A percentile compares a stretch with the other conserved stretches of the same genome.
Evolutionary conservation across 306 rosid species (phyloP).

Genomic region (Cucurbita maxima): DNA sequence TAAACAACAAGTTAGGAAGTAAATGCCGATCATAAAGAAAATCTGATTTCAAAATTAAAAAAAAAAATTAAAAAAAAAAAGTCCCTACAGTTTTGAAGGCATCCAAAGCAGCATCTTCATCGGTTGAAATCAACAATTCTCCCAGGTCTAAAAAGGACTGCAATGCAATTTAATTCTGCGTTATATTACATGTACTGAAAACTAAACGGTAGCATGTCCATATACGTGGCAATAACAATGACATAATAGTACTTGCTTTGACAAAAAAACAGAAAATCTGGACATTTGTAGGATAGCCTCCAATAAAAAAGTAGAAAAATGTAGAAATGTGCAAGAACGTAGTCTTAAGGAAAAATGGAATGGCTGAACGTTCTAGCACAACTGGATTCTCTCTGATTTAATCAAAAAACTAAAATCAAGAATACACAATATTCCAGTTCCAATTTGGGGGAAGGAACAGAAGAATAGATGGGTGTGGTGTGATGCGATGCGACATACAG

Average conservation of each 20-base stretch:
- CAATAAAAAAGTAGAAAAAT: neutral
- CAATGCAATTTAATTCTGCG: slow-evolving; percentile 3
- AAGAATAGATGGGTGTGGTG: no score
- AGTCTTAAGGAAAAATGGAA: no score
- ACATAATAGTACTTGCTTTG: neutral
- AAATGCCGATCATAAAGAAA: neutral
- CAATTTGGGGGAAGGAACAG: neutral
- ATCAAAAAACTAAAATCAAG: no score
- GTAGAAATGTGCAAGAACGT: no score
- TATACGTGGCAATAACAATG: neutral
- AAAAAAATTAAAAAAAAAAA: neutral
- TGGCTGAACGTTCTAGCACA: no score
- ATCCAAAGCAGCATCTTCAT: slow-evolving; percentile 79
- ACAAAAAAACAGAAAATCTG: neutral
- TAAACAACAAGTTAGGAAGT: neutral
- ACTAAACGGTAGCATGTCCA: slow-evolving; percentile 7
- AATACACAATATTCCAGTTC: neutral
- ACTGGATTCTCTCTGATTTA: no score
- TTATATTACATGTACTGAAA: neutral
- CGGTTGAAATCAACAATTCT: slow-evolving; percentile 71
- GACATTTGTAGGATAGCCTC: neutral
- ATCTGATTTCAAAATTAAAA: neutral
- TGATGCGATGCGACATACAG: no score
- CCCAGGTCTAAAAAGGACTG: slow-evolving; percentile 97
- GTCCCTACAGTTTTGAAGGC: slow-evolving; percentile 71